Base-by-base conservation (phyloP, 495 filamentous ascomycete genomes). In the Penicillium arizonense region DNA sequence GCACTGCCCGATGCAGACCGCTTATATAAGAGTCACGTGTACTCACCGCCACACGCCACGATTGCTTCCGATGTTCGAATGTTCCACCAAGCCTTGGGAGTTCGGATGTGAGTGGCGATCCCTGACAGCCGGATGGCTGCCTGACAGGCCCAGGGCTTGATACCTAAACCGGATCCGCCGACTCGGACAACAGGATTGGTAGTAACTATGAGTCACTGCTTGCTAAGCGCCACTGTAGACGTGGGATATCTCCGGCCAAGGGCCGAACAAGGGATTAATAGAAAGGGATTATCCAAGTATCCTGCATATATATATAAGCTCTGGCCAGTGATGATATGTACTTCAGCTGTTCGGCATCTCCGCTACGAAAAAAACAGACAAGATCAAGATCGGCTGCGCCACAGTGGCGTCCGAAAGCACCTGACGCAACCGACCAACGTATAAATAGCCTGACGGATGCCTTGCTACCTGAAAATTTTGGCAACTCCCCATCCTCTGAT, bases 401-500 rank as follows among this genome's bases (percentile, higher is more conserved):
- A 59, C 57, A 47, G 45, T 52, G 53, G 50, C 54, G 52, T 30
- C 2, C 18, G 14, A 18, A 10, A 11, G 39, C 20, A 23, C 41
- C 30, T 50, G 38, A 49, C 41, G 46, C 18, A 49, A 33, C 12
- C 24, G 26, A 16, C 45, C 35, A 21, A 5, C 32, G 46, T 57
- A 53, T 58, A 58, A 61, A 57, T 52, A 52, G 44, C 21, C 41
- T 4, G 40, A 37, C 16, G 47, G 59, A 47, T 67, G 61, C 61
- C 63, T 65, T 63, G 65, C 55, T 56, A 62, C 68, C 68, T 67
- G 63, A 71, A 64, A 69, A 64, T 56, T 53, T 62, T 61, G 68
- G 68, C 65, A 64, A 47, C 54, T 52, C 32, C 52, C 53, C 54
- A 56, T 41, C 55, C 39, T 51, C 47, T 45, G 47, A 55, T 50